Base-by-base conservation (phyloP, 352 stramenopile species). In the Elongisporangium undulatum region DNA sequence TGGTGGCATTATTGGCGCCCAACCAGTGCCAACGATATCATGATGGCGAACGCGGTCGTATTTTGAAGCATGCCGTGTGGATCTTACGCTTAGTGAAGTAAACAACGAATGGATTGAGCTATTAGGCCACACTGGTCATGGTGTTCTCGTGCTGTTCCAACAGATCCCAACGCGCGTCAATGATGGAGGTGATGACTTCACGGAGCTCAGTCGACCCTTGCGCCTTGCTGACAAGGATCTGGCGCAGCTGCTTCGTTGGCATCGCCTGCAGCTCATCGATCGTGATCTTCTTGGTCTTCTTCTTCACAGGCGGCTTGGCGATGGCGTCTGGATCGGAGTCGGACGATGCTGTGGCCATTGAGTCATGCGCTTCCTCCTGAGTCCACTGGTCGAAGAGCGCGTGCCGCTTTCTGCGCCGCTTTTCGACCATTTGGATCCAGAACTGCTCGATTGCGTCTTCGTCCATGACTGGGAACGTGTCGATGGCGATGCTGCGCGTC, bases 391-490 rank as follows among this genome's bases (percentile, higher is more conserved):
- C 63, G 56, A 90, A 92, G 16, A 90, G 61, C 19, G 67, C 63
- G 2, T 57, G 60, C 8, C 80, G 80, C 12, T 72, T 64, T 16
- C 29, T 57, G 6, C 79, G 71, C 19, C 68, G 59, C 1, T 68
- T 56, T 51, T 92, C 78, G 16, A 92, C 79, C 79, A 87, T 90
- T 17, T 72, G 49, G 59, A 90, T 75, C 84, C 84, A 93, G 52
- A 89, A 95, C 20, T 61, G 53, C 53, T 96, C 84, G 34, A 92
- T 88, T 23, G 82, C 84, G 48, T 81, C 67, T 10, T 90, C 79
- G 50, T 88, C 74, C 87, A 96, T 95, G n/a, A 85, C 76, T 0
- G 87, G 85, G 58, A 96, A 95, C 55, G 84, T 72, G 50, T 94
- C 79, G 53, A 96, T 94, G 19, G 85, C 85, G 61, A 96, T 87